Evolutionary conservation across 73 alveolate species (phyloP).

Genomic region (Stentor roeselii): DNA sequence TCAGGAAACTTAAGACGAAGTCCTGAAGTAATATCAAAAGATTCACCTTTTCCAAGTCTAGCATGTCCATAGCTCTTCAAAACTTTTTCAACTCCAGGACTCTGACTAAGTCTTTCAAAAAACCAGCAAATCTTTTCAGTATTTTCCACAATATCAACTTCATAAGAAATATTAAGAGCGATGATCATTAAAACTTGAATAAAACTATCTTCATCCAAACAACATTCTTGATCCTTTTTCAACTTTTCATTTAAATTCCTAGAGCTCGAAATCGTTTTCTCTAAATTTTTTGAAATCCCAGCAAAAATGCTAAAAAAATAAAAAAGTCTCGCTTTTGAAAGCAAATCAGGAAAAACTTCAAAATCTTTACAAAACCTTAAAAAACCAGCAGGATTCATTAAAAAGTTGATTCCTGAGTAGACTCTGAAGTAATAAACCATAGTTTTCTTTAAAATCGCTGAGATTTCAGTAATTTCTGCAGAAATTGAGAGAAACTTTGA

Average conservation of each 20-base stretch:
- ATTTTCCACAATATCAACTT: conserved; percentile 50
- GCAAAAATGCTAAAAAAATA: conserved; percentile 57
- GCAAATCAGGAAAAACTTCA: conserved; percentile 71
- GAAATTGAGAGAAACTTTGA: conserved; percentile 44
- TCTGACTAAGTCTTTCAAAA: conserved; percentile 65
- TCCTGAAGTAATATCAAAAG: neutral
- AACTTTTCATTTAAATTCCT: neutral
- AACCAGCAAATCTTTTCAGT: conserved; percentile 59
- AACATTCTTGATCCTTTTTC: conserved; percentile 11
- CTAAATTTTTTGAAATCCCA: conserved; percentile 17
- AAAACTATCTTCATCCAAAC: conserved; percentile 69
- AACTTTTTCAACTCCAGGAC: conserved; percentile 63
- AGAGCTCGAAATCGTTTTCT: neutral
- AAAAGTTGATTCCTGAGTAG: conserved; percentile 37
- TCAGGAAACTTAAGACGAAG: neutral
- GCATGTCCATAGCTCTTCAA: conserved; percentile 45
- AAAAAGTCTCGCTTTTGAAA: conserved; percentile 53
- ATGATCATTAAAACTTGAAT: conserved; percentile 69
- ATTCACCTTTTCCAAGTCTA: neutral
- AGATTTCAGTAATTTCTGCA: conserved; percentile 51
- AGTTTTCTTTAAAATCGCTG: conserved; percentile 54
- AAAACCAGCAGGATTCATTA: conserved; percentile 50
- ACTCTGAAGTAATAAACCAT: conserved; percentile 38
- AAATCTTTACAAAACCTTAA: conserved; percentile 69
- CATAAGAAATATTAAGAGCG: conserved; percentile 53